These are phyloP conservation scores for Dorcoceras hygrometricum DNA, from an alignment of 257 asterid genomes.

Conservation along the genomic window DNA sequence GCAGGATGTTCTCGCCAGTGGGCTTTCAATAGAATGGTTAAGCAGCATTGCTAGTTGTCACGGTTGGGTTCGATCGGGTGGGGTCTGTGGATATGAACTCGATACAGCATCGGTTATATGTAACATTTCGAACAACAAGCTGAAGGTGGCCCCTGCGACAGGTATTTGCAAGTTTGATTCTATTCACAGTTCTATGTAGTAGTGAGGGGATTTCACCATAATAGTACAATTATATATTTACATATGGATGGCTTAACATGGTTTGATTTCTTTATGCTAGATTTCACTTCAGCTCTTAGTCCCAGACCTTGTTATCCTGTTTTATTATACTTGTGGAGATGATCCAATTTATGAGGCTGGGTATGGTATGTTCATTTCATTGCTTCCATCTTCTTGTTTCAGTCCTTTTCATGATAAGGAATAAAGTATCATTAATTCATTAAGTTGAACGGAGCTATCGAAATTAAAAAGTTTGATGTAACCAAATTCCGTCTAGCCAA, in stretches of 20 bases:
- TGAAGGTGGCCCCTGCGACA: background rate
- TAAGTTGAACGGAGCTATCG: too few relatives aligned
- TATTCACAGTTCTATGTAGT: background rate
- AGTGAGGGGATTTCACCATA: background rate
- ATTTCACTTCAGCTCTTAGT: background rate
- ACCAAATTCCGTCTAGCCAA: too few relatives aligned
- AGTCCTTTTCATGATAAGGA: background rate
- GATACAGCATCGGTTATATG: slow-evolving; percentile 20
- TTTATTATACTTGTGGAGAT: background rate
- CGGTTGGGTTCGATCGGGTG: slow-evolving; percentile 3
- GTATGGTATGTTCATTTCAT: background rate
- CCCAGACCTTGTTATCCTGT: background rate
- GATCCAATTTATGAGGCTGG: background rate
- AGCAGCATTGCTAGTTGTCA: slow-evolving; percentile 1
- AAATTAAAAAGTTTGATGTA: too few relatives aligned
- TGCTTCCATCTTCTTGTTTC: background rate
- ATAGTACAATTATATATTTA: too few relatives aligned
- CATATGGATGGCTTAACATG: background rate
- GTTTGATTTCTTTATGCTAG: background rate
- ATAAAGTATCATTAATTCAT: background rate
- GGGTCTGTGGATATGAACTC: slow-evolving; percentile 33
- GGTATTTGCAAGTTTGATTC: slow-evolving; percentile 7
- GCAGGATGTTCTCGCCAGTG: slow-evolving; percentile 9
- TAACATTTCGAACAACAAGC: slow-evolving; percentile 1
- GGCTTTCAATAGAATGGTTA: slow-evolving; percentile 33